A percentile compares a stretch with the other conserved stretches of the same genome.
phyloP scores from a whole-genome alignment of 495 filamentous ascomycete species.

The Annulohypoxylon bovei region DNA sequence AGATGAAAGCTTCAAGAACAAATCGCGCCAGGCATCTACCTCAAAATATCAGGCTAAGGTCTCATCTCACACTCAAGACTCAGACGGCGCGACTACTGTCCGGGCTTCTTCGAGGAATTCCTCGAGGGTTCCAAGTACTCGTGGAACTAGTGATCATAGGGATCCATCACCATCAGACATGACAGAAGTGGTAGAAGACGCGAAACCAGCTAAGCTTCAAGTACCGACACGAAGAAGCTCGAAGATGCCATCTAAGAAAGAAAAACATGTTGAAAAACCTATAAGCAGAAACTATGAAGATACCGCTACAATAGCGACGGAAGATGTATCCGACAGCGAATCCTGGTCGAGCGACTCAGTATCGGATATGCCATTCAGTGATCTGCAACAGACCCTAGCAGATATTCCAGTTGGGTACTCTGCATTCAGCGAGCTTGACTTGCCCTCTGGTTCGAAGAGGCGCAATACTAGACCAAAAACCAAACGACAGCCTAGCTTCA shows the following conservation, averaged over 20 bases:
- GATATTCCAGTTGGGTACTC: constrained; percentile 67
- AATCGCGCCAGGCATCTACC: constrained; percentile 24
- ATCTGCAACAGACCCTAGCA: constrained; percentile 58
- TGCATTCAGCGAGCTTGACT: constrained; percentile 67
- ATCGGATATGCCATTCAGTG: constrained; percentile 51
- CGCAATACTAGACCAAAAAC: constrained; percentile 55
- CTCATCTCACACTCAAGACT: constrained; percentile 41
- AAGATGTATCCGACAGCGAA: constrained; percentile 43
- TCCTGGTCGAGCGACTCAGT: constrained; percentile 46
- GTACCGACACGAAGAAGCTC: constrained; percentile 34
- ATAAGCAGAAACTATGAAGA: constrained; percentile 28
- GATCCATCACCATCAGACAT: constrained; percentile 58
- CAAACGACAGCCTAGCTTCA: constrained; percentile 57
- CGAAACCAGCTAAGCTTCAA: constrained; percentile 42
- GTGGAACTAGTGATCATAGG: constrained; percentile 29
- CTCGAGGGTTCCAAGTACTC: constrained; percentile 41
- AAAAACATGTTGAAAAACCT: constrained; percentile 33
- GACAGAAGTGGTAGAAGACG: constrained; percentile 55
- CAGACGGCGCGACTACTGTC: constrained; percentile 44
- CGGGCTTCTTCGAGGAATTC: constrained; percentile 47
- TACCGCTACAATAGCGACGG: constrained; percentile 25
- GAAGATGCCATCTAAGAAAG: constrained; percentile 39
- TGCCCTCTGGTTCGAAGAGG: constrained; percentile 56
- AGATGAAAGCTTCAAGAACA: constrained; percentile 43
- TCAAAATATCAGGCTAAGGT: constrained; percentile 46